Conservation (phyloP, 768 basidiomycete genomes). For the Xerocomus potaroensis region DNA sequence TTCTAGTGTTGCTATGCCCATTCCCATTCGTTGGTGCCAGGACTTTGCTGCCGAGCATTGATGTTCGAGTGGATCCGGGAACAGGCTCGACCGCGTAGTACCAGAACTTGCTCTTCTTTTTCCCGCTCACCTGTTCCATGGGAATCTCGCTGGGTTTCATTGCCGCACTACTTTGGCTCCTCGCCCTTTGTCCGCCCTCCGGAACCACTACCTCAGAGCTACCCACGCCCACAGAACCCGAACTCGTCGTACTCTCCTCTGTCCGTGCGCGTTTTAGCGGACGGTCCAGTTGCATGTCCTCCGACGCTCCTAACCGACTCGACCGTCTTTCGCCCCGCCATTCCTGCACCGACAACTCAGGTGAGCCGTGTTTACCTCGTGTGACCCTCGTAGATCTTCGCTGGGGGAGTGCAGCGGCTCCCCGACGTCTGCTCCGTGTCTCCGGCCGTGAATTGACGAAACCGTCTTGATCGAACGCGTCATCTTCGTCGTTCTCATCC, state of each 20-base stretch:
- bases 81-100: constrained; percentile 81
- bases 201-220: constrained; percentile 21
- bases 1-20: constrained; percentile 7
- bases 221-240: constrained; percentile 38
- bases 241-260: constrained; percentile 62
- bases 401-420: constrained; percentile 31
- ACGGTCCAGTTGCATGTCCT: constrained; percentile 47
- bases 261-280: constrained; percentile 73
- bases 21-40: constrained; percentile 21
- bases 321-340: constrained; percentile 80
- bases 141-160: constrained; percentile 70
- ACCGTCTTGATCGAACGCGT: constrained; percentile 40
- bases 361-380: constrained; percentile 48
- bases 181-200: constrained; percentile 41
- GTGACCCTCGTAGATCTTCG: constrained; percentile 55
- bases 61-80: constrained; percentile 28
- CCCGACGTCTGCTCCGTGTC: constrained; percentile 42
- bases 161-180: constrained; percentile 57
- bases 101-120: constrained; percentile 86
- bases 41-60: constrained; percentile 10
- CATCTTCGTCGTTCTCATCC: constrained; percentile 66
- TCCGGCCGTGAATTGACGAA: constrained; percentile 37
- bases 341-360: constrained; percentile 45
- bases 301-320: constrained; percentile 53
- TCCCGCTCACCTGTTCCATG: constrained; percentile 72